Evolutionary conservation across 176 grass and related monocot species (phyloP), one percentile per base, ranked within the genome.

Genomic region (Zoysia pacifica): DNA sequence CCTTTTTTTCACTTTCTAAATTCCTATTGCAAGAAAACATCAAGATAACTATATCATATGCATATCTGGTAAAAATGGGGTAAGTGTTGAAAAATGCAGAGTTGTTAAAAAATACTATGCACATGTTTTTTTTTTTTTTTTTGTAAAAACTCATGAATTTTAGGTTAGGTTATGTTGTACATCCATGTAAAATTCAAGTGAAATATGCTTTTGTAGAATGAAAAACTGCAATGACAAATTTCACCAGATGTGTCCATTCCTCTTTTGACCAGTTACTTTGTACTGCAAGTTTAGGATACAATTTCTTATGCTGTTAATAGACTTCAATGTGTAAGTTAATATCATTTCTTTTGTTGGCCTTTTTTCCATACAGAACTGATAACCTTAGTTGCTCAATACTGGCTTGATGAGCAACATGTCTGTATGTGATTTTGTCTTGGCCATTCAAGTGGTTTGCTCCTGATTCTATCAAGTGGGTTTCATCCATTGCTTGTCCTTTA

Each of bases 281-380:
- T 72, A 39, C 42, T 43, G 47, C 47, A 56, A 50, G 35, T 71
- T 82, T 40, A 67, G 20, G 16, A 73, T 51, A 51, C 13, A 74
- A 10, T 77, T 40, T 70, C 67, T 11, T 55, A 36, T 55, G 6
- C 41, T 43, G 48, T 56, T 47, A 3, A 62, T 6, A 4, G 44
- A 70, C 40, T 69, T 28, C 14, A 87, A 87, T 8, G 19, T 77
- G 2, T 65, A 81, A 74, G 28, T 28, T 28, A 70, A n/a, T 49
- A 58, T 48, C 39, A 9, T 7, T 46, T 79, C 18, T 71, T 28
- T n/a, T 70, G 40, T 63, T 70, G 45, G 2, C 2, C 28, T 47
- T 65, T 47, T 28, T 64, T 81, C 14, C 69, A 58, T 74, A 19
- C 47, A 11, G 7, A 66, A 53, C 5, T 2, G 13, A 37, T 60